phyloP scores from a whole-genome alignment of 352 stramenopile species.

The Thalassiosira ordinaria region DNA sequence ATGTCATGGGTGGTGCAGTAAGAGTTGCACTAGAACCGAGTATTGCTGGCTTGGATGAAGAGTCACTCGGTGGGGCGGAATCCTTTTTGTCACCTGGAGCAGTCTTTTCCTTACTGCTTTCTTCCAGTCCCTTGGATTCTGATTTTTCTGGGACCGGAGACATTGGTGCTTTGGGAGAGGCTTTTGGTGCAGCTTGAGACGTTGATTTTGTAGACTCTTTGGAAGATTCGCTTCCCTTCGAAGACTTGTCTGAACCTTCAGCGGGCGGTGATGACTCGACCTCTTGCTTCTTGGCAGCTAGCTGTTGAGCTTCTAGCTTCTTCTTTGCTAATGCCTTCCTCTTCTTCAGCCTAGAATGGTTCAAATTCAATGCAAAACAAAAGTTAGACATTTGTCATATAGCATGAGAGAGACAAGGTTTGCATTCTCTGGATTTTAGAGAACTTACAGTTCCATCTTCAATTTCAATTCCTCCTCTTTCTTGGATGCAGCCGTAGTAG shows the following conservation, averaged over 20 bases:
- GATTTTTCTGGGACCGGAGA: constrained; percentile 29
- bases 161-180: constrained; percentile 24
- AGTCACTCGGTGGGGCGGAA: neutral
- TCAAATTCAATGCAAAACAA: neutral
- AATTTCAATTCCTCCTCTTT: constrained; percentile 47
- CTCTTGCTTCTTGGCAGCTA: constrained; percentile 62
- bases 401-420: neutral
- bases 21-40: constrained; percentile 48
- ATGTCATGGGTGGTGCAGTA: constrained; percentile 15
- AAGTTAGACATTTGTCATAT: neutral
- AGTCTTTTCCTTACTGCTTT: constrained; percentile 11
- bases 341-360: constrained; percentile 37
- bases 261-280: constrained; percentile 16
- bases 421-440: neutral
- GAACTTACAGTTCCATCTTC: constrained; percentile 34
- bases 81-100: constrained; percentile 15
- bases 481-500: constrained; percentile 17
- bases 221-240: constrained; percentile 8
- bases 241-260: constrained; percentile 13
- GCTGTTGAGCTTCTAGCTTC: constrained; percentile 54
- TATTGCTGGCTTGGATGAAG: constrained; percentile 8
- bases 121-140: constrained; percentile 2
- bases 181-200: neutral
- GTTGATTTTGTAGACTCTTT: constrained; percentile 6
- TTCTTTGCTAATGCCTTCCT: constrained; percentile 29